These are phyloP conservation scores for Triadica sebifera DNA, from an alignment of 345 rosid genomes.

Conservation along the genomic window DNA sequence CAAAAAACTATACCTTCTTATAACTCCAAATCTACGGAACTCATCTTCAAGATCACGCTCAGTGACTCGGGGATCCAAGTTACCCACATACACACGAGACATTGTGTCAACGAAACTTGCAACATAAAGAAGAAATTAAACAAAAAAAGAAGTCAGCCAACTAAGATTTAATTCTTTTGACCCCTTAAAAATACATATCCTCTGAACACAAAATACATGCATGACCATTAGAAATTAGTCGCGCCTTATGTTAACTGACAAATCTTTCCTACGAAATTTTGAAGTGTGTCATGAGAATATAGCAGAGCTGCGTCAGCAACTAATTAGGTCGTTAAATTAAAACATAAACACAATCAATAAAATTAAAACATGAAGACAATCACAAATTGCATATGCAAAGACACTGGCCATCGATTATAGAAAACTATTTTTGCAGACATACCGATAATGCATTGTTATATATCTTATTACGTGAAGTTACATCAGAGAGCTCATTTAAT, in stretches of 20 bases:
- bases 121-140: not conserved
- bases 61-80: conserved; percentile 33
- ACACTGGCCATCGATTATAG: not conserved
- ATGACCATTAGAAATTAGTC: not conserved
- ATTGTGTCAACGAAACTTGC: conserved; percentile 18
- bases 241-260: not conserved
- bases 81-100: conserved; percentile 41
- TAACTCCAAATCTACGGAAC: conserved; percentile 33
- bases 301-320: not conserved
- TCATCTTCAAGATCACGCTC: conserved; percentile 41
- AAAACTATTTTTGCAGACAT: not conserved
- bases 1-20: conserved; percentile 12
- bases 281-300: no score
- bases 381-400: not conserved
- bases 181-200: no score
- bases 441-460: not conserved
- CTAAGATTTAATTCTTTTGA: conserved; percentile 1
- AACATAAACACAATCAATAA: not conserved
- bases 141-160: not conserved
- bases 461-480: not conserved
- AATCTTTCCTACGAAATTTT: not conserved
- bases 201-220: not conserved
- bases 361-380: not conserved
- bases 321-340: not conserved
- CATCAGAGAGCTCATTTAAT: no score